Conservation (phyloP, 2,329 filamentous ascomycete species). For the Stachybotrys echinatus region DNA sequence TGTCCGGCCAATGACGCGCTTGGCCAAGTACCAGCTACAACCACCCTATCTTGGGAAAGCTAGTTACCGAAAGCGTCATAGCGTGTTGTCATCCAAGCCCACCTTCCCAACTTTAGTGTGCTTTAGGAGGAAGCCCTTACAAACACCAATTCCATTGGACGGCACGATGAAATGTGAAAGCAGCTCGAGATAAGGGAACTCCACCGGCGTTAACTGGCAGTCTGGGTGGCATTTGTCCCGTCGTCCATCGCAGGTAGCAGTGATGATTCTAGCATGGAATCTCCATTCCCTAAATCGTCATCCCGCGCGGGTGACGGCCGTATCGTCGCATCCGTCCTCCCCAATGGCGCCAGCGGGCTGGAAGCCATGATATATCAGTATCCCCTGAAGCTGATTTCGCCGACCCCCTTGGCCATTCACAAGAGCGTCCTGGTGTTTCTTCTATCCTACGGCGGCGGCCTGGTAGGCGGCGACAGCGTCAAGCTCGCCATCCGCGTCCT, state of each 20-base stretch:
- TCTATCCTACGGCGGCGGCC: conserved; percentile 88
- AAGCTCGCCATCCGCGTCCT: conserved; percentile 65
- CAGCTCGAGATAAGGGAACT: neutral
- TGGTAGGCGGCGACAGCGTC: conserved; percentile 83
- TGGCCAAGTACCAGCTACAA: too few relatives aligned
- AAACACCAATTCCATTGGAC: too few relatives aligned
- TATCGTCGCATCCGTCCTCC: conserved; percentile 68
- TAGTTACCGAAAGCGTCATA: too few relatives aligned
- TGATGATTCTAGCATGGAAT: conserved; percentile 38
- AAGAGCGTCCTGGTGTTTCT: conserved; percentile 78
- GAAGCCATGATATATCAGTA: conserved; percentile 82
- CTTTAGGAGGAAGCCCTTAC: too few relatives aligned
- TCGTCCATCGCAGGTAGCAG: conserved; percentile 1
- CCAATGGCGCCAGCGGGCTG: conserved; percentile 66
- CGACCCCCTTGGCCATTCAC: conserved; percentile 58
- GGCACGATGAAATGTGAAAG: too few relatives aligned
- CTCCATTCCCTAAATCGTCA: conserved; percentile 72
- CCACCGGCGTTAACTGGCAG: neutral
- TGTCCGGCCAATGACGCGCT: too few relatives aligned
- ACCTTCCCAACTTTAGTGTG: too few relatives aligned
- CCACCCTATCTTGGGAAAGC: too few relatives aligned
- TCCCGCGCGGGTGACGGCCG: conserved; percentile 72
- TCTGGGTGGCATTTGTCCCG: neutral
- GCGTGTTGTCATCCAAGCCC: too few relatives aligned
- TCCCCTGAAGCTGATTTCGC: conserved; percentile 87